Evolutionary conservation across 306 rosid species (phyloP).

Genomic region (Boehmeria nivea): DNA sequence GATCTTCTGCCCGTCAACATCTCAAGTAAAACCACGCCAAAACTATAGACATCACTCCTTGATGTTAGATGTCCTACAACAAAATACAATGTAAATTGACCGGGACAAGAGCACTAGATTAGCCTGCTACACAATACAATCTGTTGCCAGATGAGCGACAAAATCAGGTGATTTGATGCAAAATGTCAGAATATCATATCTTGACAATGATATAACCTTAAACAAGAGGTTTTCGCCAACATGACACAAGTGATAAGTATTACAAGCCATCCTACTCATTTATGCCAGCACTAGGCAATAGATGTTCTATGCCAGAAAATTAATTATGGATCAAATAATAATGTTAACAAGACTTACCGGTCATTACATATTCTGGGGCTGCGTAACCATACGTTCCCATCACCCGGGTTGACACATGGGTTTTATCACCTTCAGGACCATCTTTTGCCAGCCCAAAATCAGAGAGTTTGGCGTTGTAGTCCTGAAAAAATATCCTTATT

Average conservation of each 20-base stretch:
- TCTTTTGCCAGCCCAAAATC: slow-evolving; percentile 99
- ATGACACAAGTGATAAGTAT: too few relatives aligned
- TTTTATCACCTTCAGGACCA: slow-evolving; percentile 97
- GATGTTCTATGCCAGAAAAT: not conserved
- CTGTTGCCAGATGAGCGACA: too few relatives aligned
- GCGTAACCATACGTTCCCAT: slow-evolving; percentile 99
- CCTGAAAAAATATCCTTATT: slow-evolving; percentile 51
- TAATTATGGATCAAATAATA: not conserved
- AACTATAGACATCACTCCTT: slow-evolving; percentile 91
- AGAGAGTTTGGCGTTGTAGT: slow-evolving; percentile 92
- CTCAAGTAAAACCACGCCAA: slow-evolving; percentile 93
- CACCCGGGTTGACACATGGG: slow-evolving; percentile 95
- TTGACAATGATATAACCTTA: too few relatives aligned
- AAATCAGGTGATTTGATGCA: not conserved
- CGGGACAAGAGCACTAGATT: too few relatives aligned
- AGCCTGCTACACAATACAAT: too few relatives aligned
- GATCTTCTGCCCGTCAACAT: slow-evolving; percentile 95
- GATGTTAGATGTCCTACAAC: slow-evolving; percentile 99
- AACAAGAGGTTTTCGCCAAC: too few relatives aligned
- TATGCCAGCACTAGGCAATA: not conserved
- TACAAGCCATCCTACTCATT: slow-evolving; percentile 2
- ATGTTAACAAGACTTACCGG: slow-evolving; percentile 41
- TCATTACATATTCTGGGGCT: slow-evolving; percentile 98
- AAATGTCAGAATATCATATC: too few relatives aligned
- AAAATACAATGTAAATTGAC: slow-evolving; percentile 10